A percentile compares a stretch with the other conserved stretches of the same genome.
phyloP scores from a whole-genome alignment of 805 yeast species.

The Kazachstania bromeliacearum region DNA sequence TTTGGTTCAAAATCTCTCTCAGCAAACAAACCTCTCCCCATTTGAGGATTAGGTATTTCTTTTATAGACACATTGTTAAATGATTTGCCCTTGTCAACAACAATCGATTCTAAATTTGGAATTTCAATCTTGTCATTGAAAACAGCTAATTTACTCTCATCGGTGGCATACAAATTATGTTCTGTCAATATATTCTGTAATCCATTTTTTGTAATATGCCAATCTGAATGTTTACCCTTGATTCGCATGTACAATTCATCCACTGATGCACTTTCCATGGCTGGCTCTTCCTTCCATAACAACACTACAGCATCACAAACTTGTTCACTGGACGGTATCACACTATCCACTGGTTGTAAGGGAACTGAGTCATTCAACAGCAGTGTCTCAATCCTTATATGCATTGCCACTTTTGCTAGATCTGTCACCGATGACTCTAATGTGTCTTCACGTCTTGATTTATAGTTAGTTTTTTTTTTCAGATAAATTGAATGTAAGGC shows the following conservation, averaged over 20 bases:
- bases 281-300: conserved; percentile 61
- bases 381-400: conserved; percentile 18
- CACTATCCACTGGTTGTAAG: conserved; percentile 6
- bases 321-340: conserved; percentile 49
- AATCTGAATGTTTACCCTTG: conserved; percentile 42
- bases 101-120: neutral
- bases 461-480: no score
- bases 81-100: neutral
- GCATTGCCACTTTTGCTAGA: conserved; percentile 9
- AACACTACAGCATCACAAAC: conserved; percentile 51
- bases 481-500: no score
- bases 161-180: conserved; percentile 43
- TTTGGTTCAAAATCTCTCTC: conserved; percentile 39
- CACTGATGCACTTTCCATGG: conserved; percentile 48
- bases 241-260: conserved; percentile 44
- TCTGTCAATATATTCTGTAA: conserved; percentile 44
- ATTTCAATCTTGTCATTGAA: conserved; percentile 35
- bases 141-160: conserved; percentile 39
- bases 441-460: no score
- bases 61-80: neutral
- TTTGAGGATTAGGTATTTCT: neutral
- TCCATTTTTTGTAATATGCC: conserved; percentile 56
- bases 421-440: neutral
- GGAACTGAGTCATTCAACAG: conserved; percentile 18
- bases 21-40: conserved; percentile 37